A percentile compares a stretch with the other conserved stretches of the same genome.
These are phyloP conservation scores for Umbellularia californica DNA, from an alignment of 164 flowering plant genomes.

Conservation along the genomic window DNA sequence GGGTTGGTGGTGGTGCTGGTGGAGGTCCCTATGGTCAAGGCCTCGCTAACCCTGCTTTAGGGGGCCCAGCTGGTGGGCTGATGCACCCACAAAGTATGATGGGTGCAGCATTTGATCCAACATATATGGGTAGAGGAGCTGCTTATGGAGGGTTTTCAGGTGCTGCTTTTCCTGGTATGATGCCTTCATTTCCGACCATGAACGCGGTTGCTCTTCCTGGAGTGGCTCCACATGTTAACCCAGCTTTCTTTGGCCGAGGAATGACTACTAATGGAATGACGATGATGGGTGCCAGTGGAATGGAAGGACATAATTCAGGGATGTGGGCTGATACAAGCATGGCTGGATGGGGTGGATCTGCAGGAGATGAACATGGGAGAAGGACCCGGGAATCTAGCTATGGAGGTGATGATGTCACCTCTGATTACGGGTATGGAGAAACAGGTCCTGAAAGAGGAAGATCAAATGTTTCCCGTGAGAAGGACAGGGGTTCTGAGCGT, in stretches of 20 bases:
- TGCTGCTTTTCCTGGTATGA: conserved; percentile 62
- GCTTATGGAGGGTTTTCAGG: conserved; percentile 68
- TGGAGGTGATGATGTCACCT: conserved; percentile 67
- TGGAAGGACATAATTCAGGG: conserved; percentile 60
- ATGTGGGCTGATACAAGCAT: conserved; percentile 66
- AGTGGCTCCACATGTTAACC: conserved; percentile 78
- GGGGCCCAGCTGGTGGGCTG: conserved; percentile 58
- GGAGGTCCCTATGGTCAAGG: conserved; percentile 56
- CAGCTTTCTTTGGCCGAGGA: conserved; percentile 72
- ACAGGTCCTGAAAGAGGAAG: conserved; percentile 50
- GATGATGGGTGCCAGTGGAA: conserved; percentile 58
- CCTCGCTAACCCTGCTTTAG: conserved; percentile 55
- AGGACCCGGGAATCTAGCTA: conserved; percentile 63
- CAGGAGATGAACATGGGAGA: conserved; percentile 46
- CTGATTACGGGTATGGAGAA: conserved; percentile 66
- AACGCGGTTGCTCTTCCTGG: conserved; percentile 58
- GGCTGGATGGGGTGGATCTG: conserved; percentile 46
- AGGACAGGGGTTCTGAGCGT: conserved; percentile 59
- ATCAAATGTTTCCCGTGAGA: conserved; percentile 52
- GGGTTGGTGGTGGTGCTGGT: conserved; percentile 33
- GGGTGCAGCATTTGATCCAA: conserved; percentile 68
- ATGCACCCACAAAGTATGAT: conserved; percentile 75
- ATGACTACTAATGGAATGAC: conserved; percentile 62
- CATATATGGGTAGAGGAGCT: conserved; percentile 66
- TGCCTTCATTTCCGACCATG: conserved; percentile 60